phyloP scores from a whole-genome alignment of 305 asterid species.

The Fraxinus angustifolia region DNA sequence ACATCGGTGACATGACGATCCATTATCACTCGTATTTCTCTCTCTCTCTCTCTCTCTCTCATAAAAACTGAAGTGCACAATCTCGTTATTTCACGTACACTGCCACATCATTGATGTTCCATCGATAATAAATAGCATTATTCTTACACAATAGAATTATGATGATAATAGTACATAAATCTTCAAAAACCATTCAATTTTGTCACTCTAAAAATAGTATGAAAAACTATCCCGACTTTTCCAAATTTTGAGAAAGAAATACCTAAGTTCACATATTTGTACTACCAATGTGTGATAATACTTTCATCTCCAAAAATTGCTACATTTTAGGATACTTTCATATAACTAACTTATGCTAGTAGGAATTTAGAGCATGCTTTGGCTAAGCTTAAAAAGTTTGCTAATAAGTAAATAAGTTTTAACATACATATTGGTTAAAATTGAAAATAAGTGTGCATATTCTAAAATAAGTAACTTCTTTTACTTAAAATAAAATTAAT shows the following conservation, averaged over 20 bases:
- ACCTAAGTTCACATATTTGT: neutral
- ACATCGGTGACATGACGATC: neutral
- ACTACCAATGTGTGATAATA: slow-evolving; percentile 1
- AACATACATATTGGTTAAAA: neutral
- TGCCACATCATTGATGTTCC: neutral
- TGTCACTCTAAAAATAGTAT: neutral
- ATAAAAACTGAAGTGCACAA: neutral
- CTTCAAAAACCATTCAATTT: neutral
- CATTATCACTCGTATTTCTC: too few relatives aligned
- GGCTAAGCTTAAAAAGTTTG: neutral
- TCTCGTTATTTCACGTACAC: neutral
- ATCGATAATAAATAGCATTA: too few relatives aligned
- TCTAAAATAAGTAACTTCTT: neutral
- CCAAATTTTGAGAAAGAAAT: neutral
- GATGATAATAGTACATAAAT: slow-evolving; percentile 9
- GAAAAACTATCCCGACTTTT: neutral
- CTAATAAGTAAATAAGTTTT: neutral
- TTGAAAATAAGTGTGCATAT: neutral
- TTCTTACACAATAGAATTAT: neutral
- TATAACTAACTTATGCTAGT: neutral
- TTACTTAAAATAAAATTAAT: neutral
- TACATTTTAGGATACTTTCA: neutral
- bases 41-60: too few relatives aligned
- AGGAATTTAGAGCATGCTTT: neutral
- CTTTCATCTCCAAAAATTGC: slow-evolving; percentile 20